Evolutionary conservation across 2,329 filamentous ascomycete genomes (phyloP), one percentile per base, ranked within the genome.

Genomic region (Fusarium denticulatum): DNA sequence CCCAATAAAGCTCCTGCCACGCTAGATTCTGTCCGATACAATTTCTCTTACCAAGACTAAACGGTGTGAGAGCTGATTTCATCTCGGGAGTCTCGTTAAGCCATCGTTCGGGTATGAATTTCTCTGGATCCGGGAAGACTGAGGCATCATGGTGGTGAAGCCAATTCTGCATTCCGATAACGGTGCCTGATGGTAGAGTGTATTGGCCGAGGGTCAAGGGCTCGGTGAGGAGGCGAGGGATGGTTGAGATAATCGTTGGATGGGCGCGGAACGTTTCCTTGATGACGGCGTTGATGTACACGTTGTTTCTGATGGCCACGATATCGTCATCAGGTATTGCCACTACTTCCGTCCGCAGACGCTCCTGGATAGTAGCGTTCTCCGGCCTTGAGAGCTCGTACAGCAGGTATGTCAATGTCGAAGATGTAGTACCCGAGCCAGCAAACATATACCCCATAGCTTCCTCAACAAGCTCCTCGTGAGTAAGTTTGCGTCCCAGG

Each of bases 311-410:
- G 20, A 53, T 53, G 2, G 34, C 20, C 20, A 53, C 32, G 2
- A 53, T 53, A 9, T 39, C 50, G 1, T 53, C 24, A 3, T 28
- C 24, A 0, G 20, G 1, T 16, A 53, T 39, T 0, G 34, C 34
- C 2, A 39, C 7, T 0, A 28, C 24, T 1, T 53, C 34, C 2
- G 20, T 10, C 2, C 34, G 50, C 14, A 53, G 7, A 0, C 5
- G 34, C 24, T 53, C 50, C 20, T 53, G 50, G 0, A 39, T 28
- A 13, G 34, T 10, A 5, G 50, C 18, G 34, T 53, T 53, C 24
- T 39, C 34, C 1, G 18, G 24, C 2, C 39, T 53, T 0, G 50
- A 53, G 5, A 53, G 24, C 24, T 53, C 50, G 6, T 53, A 53
- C 2, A 53, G 34, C 0, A 53, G 3, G 2, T 53, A 53, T n/a